Evolutionary conservation across 116 monocot genomes (phyloP), one percentile per base, ranked within the genome.

Genomic region (Trichopus zeylanicus): DNA sequence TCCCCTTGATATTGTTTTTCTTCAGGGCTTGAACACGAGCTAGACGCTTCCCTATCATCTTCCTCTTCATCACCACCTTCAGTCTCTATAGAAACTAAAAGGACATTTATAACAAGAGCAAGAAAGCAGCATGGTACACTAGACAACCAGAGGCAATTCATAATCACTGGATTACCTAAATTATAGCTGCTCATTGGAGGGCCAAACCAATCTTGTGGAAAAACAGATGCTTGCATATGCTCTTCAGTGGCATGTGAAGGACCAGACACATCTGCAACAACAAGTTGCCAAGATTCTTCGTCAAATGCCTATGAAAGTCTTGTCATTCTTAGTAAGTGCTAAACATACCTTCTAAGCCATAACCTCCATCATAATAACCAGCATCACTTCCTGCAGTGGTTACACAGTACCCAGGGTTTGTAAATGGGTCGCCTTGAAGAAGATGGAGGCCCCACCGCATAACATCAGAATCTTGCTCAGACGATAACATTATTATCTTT

Each of bases 381-480:
- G 58, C 38, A 57, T 83, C 72, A 47, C 70, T 55, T 12, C 75
- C 73, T 35, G 26, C 53, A 58, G 32, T 54, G 12, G 46, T 25
- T 51, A 68, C 89, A 72, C 75, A 80, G 52, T 89, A 83, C 35
- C 51, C 77, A 73, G 73, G 34, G 68, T 28, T 72, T 59, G 73
- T 35, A 67, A 70, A 81, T 71, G 75, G 75, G 29, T 83, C 80
- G 29, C 64, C 67, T 46, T 73, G 74, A 57, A 89, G 80, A 57
- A 89, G 62, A 58, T 89, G 66, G 10, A 81, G 69, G 48, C 78
- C 83, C 94, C 94, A 89, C 26, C 64, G 66, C 59, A 75, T 48
- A 38, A 81, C 75, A 65, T 89, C 86, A 64, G 86, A 69, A 78
- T 95, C 89, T 74, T 78, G 79, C 28, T 89, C 85, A 27, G 68